These are phyloP conservation scores for Danielia reshetovae DNA, from an alignment of 805 yeast species.

Conservation along the genomic window DNA sequence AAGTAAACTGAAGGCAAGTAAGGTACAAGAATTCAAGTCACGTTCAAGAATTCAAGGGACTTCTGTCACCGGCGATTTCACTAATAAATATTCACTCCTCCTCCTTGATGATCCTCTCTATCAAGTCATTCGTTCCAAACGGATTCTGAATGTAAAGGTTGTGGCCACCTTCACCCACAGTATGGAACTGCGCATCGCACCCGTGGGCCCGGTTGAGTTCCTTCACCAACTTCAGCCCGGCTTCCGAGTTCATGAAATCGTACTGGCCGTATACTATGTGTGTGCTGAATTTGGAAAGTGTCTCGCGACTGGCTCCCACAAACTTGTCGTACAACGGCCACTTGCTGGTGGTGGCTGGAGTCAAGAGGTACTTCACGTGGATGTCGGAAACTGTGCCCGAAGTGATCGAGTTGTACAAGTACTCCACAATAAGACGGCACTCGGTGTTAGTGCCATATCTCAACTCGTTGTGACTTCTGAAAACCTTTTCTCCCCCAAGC, in stretches of 20 bases:
- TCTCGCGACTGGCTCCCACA: constrained; percentile 8
- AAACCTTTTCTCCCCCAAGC: constrained; percentile 26
- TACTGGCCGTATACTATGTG: constrained; percentile 61
- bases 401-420: constrained; percentile 39
- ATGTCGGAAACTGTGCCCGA: constrained; percentile 36
- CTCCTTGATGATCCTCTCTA: constrained; percentile 13
- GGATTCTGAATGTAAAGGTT: constrained; percentile 44
- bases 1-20: too few species aligned
- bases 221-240: constrained; percentile 40
- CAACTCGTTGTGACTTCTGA: constrained; percentile 25
- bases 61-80: too few species aligned
- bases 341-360: constrained; percentile 58
- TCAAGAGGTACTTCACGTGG: constrained; percentile 46
- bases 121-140: constrained; percentile 33
- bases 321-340: constrained; percentile 64
- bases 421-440: constrained; percentile 33
- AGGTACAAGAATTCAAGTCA: too few species aligned
- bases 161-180: constrained; percentile 38
- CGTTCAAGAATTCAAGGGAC: too few species aligned
- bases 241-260: constrained; percentile 69
- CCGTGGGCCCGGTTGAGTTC: constrained; percentile 13
- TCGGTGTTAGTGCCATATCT: constrained; percentile 38
- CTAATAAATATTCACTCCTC: background rate
- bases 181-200: constrained; percentile 9
- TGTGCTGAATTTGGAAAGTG: constrained; percentile 30